Base-by-base conservation (phyloP, 2,329 filamentous ascomycete species). In the Aphanocladium album region DNA sequence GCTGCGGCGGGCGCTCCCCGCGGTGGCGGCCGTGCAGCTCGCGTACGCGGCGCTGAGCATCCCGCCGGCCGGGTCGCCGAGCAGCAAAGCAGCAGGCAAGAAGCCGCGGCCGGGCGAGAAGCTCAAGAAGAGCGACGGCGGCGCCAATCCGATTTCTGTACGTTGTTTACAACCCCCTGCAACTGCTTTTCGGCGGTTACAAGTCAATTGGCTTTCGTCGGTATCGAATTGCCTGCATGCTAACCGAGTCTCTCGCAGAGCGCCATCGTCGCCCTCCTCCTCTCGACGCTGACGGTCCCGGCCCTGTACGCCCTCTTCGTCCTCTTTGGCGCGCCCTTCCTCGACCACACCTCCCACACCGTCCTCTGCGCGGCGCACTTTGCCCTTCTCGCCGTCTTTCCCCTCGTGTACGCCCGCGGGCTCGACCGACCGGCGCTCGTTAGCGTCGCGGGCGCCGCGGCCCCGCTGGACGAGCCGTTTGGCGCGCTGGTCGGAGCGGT, bases 281-380 rank as follows among this genome's bases (percentile, higher is more conserved):
- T 96, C 81, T 87, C 90, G 2, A 81, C 85, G 2, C 81, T 95
- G 65, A 79, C 93, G 61, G 88, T 89, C 8, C 82, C 93, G 35
- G 72, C 73, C 30, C 67, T 88, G 23, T 80, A 87, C 71, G 71
- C 85, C 47, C 76, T 87, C 41, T 83, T 96, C 68, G 81, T 98
- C 69, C 89, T 98, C 66, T 96, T 97, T 74, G 95, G 95, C 70
- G 95, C 93, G 8, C 95, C 95, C 0, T 80, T 96, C 57, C 90
- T 93, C 35, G 91, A 90, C 1, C 90, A 97, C 72, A 77, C 89
- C 55, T 71, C 80, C 4, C 89, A 96, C 66, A 99, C 95, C 1
- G 72, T 90, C 35, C 85, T 97, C 39, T 89, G 88, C 72, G 89
- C 91, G 2, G 83, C 89, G 1, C 93, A 98, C 72, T 83, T 98